phyloP scores from a whole-genome alignment of 108 stramenopile species.

The Aurantiochytrium sp. region DNA sequence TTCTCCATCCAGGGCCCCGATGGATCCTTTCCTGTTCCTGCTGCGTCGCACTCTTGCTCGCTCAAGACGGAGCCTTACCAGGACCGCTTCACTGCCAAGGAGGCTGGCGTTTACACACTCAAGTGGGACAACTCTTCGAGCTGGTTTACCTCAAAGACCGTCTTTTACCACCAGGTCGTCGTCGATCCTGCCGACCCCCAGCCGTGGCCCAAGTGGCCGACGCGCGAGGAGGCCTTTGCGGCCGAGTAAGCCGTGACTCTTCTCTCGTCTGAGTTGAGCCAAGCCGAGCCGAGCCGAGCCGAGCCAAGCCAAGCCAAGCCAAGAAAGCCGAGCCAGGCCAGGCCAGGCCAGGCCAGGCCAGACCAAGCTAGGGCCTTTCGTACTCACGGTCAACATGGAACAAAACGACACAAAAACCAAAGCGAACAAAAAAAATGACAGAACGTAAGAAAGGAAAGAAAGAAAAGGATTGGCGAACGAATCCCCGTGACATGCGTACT shows the following conservation, averaged over 20 bases:
- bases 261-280: no score
- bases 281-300: no score
- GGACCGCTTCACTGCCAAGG: background rate
- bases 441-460: no score
- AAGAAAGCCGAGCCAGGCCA: no score
- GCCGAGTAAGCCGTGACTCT: background rate
- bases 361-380: no score
- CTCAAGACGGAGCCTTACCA: background rate
- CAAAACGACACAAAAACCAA: no score
- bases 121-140: constrained; percentile 13
- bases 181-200: background rate
- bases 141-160: constrained; percentile 14
- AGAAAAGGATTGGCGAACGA: no score
- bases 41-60: background rate
- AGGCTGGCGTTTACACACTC: background rate
- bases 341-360: no score
- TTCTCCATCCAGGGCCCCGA: background rate
- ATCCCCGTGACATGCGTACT: no score
- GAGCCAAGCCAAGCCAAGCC: no score
- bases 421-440: no score
- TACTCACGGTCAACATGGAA: no score
- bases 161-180: background rate
- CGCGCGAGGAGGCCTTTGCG: background rate
- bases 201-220: constrained; percentile 18
- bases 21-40: background rate